Percentiles rank a stretch among this genome's conserved stretches.
Conservation (phyloP, 805 yeast species). For the Peterozyma toletana region DNA sequence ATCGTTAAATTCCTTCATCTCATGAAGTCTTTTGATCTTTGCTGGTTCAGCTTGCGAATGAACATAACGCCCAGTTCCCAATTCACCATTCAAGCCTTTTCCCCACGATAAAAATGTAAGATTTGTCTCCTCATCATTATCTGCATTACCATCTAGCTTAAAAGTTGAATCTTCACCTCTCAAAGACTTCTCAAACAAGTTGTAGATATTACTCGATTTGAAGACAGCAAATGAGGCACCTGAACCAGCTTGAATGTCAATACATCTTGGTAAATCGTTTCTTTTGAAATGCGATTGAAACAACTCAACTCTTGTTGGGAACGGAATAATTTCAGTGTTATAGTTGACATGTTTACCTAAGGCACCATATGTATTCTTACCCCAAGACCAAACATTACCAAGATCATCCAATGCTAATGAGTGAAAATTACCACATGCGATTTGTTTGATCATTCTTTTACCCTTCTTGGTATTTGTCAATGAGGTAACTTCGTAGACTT, state of each 20-base stretch:
- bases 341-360: slow-evolving; percentile 63
- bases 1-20: slow-evolving; percentile 52
- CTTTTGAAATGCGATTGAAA: slow-evolving; percentile 32
- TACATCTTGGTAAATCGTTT: slow-evolving; percentile 37
- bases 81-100: slow-evolving; percentile 76
- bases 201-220: slow-evolving; percentile 25
- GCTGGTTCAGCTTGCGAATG: slow-evolving; percentile 70
- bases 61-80: slow-evolving; percentile 70
- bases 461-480: slow-evolving; percentile 27
- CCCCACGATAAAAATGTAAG: slow-evolving; percentile 61
- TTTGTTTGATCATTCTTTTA: slow-evolving; percentile 41
- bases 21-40: slow-evolving; percentile 39
- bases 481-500: slow-evolving; percentile 47
- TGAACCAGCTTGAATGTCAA: slow-evolving; percentile 62
- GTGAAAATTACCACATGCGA: slow-evolving; percentile 73
- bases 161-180: slow-evolving; percentile 13
- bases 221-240: slow-evolving; percentile 51
- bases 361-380: slow-evolving; percentile 80
- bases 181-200: slow-evolving; percentile 21
- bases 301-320: slow-evolving; percentile 51
- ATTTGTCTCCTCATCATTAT: slow-evolving; percentile 14
- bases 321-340: slow-evolving; percentile 60
- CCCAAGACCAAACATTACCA: slow-evolving; percentile 83
- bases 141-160: slow-evolving; percentile 1
- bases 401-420: slow-evolving; percentile 58